Evolutionary conservation across 1,284 basidiomycete species (phyloP).

Genomic region (Irpex rosettiformis): DNA sequence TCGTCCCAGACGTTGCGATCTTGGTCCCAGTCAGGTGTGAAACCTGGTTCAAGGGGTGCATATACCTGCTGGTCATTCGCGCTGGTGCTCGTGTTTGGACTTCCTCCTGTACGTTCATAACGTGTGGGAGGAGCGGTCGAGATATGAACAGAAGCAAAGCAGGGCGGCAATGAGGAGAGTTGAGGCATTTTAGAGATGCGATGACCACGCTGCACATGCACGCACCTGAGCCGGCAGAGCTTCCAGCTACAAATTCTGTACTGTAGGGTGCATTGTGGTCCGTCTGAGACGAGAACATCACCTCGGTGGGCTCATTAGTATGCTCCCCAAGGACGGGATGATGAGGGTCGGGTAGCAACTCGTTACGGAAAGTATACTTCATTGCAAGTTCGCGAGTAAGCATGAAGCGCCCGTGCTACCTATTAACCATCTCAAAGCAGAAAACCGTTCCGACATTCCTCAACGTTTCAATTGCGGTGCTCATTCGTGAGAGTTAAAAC

Average conservation of each 20-base stretch:
- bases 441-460: background rate
- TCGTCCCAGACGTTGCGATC: background rate
- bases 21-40: background rate
- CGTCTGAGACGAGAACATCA: constrained; percentile 1
- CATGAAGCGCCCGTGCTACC: background rate
- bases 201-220: constrained; percentile 1
- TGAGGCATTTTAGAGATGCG: background rate
- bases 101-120: background rate
- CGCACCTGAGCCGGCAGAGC: background rate
- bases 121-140: background rate
- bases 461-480: background rate
- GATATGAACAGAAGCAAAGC: background rate
- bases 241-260: background rate
- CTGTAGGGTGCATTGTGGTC: background rate
- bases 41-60: background rate
- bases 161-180: background rate
- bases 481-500: background rate
- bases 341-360: background rate
- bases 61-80: constrained; percentile 1
- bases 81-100: background rate
- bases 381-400: background rate
- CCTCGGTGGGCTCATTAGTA: background rate
- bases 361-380: background rate
- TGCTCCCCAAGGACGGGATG: background rate
- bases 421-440: background rate